phyloP scores from a whole-genome alignment of 805 yeast species.

The Sporopachydermia lactativora region DNA sequence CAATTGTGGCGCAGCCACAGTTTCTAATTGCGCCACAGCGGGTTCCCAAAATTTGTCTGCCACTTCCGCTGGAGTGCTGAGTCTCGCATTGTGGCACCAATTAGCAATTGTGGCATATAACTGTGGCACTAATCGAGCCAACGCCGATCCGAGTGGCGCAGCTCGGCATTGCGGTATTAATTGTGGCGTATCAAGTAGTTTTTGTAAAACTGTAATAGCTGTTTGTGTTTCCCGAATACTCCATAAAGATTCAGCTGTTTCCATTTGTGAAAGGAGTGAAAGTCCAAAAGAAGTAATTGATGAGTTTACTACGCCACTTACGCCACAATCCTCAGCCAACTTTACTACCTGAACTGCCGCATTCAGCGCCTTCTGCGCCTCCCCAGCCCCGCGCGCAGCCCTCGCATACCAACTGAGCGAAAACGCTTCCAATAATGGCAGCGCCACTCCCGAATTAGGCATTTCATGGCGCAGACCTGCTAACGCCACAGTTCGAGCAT shows the following conservation, averaged over 20 bases:
- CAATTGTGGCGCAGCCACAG: conserved; percentile 9
- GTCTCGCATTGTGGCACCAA: conserved; percentile 63
- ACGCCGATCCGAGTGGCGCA: background rate
- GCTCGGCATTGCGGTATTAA: background rate
- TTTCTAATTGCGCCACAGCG: conserved; percentile 18
- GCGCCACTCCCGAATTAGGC: conserved; percentile 1
- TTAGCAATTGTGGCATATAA: conserved; percentile 32
- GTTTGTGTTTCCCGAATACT: conserved; percentile 36
- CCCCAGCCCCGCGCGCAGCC: conserved; percentile 10
- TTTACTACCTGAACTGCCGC: conserved; percentile 12
- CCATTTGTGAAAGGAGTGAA: conserved; percentile 26
- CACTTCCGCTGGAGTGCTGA: conserved; percentile 47
- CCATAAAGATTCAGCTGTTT: conserved; percentile 56
- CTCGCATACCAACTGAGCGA: conserved; percentile 4
- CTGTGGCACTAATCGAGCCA: conserved; percentile 10
- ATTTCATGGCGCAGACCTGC: too few species aligned
- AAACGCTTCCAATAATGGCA: conserved; percentile 9
- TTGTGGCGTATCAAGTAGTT: too few species aligned
- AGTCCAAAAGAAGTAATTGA: conserved; percentile 15
- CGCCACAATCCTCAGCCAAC: conserved; percentile 3
- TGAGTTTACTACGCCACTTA: conserved; percentile 7
- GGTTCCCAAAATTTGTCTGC: conserved; percentile 42
- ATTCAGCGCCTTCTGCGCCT: conserved; percentile 13
- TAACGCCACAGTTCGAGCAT: too few species aligned
- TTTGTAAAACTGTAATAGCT: conserved; percentile 41